Evolutionary conservation across 305 asterid genomes (phyloP).

Genomic region (Striga hermonthica): DNA sequence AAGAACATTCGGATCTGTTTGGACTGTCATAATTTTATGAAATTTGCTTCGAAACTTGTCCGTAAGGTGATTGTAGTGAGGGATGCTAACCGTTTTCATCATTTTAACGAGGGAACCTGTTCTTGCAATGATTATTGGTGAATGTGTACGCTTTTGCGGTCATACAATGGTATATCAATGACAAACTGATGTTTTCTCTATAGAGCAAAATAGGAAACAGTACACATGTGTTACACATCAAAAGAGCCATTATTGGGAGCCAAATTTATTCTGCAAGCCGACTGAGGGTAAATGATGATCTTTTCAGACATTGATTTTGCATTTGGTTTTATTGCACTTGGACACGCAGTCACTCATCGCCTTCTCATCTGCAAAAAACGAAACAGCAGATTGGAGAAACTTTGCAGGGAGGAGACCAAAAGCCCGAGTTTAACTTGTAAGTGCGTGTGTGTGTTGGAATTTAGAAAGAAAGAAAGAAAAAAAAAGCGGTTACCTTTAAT

Average conservation of each 20-base stretch:
- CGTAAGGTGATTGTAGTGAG: conserved; percentile 55
- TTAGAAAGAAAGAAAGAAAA: neutral
- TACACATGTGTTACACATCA: conserved; percentile 7
- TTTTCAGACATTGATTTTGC: conserved; percentile 30
- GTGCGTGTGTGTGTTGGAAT: no score
- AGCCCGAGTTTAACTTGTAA: neutral
- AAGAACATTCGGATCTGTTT: conserved; percentile 70
- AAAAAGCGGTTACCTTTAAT: conserved; percentile 30
- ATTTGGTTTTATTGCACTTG: conserved; percentile 39
- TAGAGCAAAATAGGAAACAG: neutral
- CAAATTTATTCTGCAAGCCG: conserved; percentile 31
- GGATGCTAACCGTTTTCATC: conserved; percentile 76
- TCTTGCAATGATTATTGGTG: conserved; percentile 77
- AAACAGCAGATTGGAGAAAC: conserved; percentile 3
- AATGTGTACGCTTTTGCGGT: neutral
- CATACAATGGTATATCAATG: neutral
- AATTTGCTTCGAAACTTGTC: conserved; percentile 47
- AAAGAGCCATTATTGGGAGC: conserved; percentile 24
- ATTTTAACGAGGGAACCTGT: conserved; percentile 57
- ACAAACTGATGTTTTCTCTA: neutral
- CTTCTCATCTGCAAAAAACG: conserved; percentile 39
- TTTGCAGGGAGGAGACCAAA: neutral
- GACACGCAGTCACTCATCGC: conserved; percentile 37
- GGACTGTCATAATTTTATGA: conserved; percentile 76
- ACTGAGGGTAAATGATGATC: conserved; percentile 9